These are phyloP conservation scores for Mucor circinelloides DNA, from an alignment of 371 early-diverging fungal species.

Conservation along the genomic window DNA sequence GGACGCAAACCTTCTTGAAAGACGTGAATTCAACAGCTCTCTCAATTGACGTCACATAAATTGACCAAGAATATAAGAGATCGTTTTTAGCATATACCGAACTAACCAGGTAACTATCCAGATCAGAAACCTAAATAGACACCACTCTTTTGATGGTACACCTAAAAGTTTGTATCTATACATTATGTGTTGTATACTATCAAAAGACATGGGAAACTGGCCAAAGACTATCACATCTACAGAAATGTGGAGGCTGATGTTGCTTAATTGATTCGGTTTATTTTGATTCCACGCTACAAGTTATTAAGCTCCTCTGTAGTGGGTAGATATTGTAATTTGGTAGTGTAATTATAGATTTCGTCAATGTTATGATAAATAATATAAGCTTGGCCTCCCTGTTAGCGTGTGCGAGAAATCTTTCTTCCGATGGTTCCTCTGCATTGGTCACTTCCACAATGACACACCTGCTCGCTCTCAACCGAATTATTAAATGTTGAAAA, in stretches of 20 bases:
- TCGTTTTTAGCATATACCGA: no score
- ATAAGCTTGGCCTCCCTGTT: not conserved
- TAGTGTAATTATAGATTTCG: not conserved
- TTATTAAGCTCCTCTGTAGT: not conserved
- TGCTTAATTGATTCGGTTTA: not conserved
- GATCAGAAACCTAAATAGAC: not conserved
- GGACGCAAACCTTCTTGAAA: not conserved
- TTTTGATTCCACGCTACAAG: not conserved
- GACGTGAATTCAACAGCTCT: not conserved
- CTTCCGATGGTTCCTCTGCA: conserved; percentile 75
- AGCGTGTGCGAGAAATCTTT: conserved; percentile 11
- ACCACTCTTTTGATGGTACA: no score
- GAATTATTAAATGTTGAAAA: conserved; percentile 70
- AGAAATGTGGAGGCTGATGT: not conserved
- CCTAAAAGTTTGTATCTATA: no score
- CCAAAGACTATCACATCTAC: not conserved
- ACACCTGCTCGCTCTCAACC: conserved; percentile 61
- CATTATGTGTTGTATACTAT: not conserved
- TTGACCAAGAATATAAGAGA: no score
- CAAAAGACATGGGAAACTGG: not conserved
- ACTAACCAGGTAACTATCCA: no score
- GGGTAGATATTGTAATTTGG: no score
- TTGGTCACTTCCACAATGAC: conserved; percentile 70
- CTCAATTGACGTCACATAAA: not conserved
- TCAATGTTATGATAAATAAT: not conserved